Conservation (phyloP, 1,284 basidiomycete species). For the Irpex sp. region DNA sequence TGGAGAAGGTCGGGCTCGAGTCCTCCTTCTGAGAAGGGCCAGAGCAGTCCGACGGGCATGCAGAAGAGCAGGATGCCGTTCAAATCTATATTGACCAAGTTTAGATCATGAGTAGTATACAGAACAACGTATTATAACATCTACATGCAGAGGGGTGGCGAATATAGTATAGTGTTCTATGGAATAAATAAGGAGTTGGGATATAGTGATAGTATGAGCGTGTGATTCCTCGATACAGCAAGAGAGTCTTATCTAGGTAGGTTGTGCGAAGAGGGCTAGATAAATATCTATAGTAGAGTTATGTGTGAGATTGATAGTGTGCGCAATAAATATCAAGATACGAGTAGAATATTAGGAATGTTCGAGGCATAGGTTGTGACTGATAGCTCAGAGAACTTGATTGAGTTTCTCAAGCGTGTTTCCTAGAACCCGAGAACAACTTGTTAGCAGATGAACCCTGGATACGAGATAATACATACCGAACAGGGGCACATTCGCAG, state of each 20-base stretch:
- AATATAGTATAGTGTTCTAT: neutral
- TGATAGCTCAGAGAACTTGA: neutral
- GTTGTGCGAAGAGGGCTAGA: neutral
- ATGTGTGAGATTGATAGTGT: too few species aligned
- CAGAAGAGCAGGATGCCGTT: constrained; percentile 25
- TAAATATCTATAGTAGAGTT: neutral
- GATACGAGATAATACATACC: constrained; percentile 8
- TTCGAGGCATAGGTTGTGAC: too few species aligned
- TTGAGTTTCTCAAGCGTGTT: neutral
- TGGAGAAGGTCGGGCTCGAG: constrained; percentile 3
- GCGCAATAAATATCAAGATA: too few species aligned
- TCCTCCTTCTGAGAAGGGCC: neutral
- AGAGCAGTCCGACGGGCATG: neutral
- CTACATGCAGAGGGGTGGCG: neutral
- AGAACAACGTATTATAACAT: neutral
- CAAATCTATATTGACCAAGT: constrained; percentile 25
- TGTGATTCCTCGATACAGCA: neutral
- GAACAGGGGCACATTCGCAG: constrained; percentile 3
- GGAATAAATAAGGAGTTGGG: neutral
- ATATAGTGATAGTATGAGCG: neutral
- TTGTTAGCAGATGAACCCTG: neutral
- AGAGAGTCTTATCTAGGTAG: neutral
- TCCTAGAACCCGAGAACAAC: neutral
- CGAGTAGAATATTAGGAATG: too few species aligned
- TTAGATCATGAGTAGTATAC: constrained; percentile 17